Evolutionary conservation across 2,329 filamentous ascomycete species (phyloP), one percentile per base, ranked within the genome.

Genomic region (Ophiostoma sp.): DNA sequence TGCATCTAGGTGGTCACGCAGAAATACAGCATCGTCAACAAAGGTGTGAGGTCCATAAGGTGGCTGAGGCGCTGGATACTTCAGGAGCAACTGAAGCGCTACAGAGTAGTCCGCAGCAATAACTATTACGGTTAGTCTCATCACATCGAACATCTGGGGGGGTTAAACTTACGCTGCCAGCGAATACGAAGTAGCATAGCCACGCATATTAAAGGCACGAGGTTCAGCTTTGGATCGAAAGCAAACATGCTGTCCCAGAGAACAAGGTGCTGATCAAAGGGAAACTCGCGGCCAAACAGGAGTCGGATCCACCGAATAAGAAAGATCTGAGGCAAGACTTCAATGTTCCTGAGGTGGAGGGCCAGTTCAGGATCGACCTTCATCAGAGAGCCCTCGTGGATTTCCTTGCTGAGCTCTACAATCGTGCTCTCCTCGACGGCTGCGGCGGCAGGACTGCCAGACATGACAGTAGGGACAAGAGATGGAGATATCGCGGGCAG

Each of bases 251-350:
- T 85, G 78, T 99, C 95, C 95, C 95, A 99, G 68, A 99, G 84
- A 36, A 86, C 81, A 49, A 99, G 84, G 55, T 93, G 84, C 71
- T 96, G 87, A 67, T 93, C 87, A 70, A 98, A 96, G 0, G 92
- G 87, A 73, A 97, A 98, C 76, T 99, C 95, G 72, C 95, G 86
- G 65, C 94, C 93, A 75, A 98, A 98, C 0, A 99, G 80, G 0
- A 99, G 85, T 41, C 95, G 87, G 69, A 98, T 90, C 95, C 95
- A 99, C 69, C 95, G 92, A 72, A 98, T 96, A 38, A 98, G 81
- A 75, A 98, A 99, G 66, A 99, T 94, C 74, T 99, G 95, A 1
- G 95, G 95, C n/a, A 97, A 80, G 70, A 99, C 88, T 70, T 97
- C 94, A 64, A 97, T 88, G 70, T 87, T 85, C 69, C 88, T 88